Base-by-base conservation (phyloP, 208 protist genomes). In the Trypanosoma melophagium region DNA sequence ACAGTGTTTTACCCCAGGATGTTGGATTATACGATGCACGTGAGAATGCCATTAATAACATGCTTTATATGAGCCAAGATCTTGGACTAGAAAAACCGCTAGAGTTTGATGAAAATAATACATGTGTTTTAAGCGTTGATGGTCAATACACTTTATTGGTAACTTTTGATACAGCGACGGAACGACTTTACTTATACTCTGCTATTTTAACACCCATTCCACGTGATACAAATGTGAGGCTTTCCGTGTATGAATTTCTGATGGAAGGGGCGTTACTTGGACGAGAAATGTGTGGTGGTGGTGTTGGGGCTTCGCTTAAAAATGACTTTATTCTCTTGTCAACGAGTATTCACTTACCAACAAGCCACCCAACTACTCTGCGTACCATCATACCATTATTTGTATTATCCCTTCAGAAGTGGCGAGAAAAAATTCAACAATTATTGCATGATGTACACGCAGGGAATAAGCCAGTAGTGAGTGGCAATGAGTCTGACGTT, bases 321-420 rank as follows among this genome's bases (percentile, higher is more conserved):
- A 75, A 89, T 52, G 80, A 87, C 62, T 90, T 87, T 66, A 74
- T 90, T 51, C 66, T 94, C 40, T 68, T 95, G 60, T 89, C 83
- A 0, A 82, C 83, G 12, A 85, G 79, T 42, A 78, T 95, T 38
- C 83, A 92, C 76, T 70, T 93, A 58, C 82, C 84, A 22, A 89
- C 79, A 41, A 90, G 83, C 52, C 81, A 87, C 66, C 81, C 84
- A 8, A 84, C 79, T 66, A 76, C 86, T 49, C 78, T 93, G 61
- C 59, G 76, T 28, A 70, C 63, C 3, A 50, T 87, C 35, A 69
- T 69, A n/a, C 89, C 89, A 17, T 65, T 75, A 50, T 95, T 95
- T 65, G 38, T 95, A 40, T 60, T 89, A 19, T 82, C 74, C 24
- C 79, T 95, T 35, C 74, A 75, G 31, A 69, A 87, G 61, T 95